Evolutionary conservation across 140 eudicot species (phyloP), one percentile per base, ranked within the genome.

Genomic region (Stevia rebaudiana): DNA sequence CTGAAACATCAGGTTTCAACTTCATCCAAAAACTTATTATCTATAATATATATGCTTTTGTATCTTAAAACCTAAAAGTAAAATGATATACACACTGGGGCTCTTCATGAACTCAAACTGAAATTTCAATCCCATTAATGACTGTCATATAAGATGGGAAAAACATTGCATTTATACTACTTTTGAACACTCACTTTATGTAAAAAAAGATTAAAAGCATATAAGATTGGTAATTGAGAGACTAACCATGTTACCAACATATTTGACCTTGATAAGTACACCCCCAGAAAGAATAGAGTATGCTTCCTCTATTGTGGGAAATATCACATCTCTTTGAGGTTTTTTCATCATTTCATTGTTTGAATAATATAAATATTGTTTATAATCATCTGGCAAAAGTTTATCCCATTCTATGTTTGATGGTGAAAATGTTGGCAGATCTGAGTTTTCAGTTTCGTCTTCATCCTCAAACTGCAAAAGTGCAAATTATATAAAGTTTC

Each of bases 261-360:
- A 3, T 0, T 30, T 18, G 36, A 16, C 5, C 12, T 64, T 18
- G 19, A 64, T 47, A 25, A 10, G 70, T 11, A 64, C 12, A 10
- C 70, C 70, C 18, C 0, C 30, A 0, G 70, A 46, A 11, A 64
- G 59, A 47, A 64, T 47, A 30, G 18, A 46, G 31, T 42, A 64
- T 30, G 70, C 70, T 12, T 28, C 70, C 30, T 48, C 57, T 47
- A 46, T 47, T 25, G 57, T 64, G 8, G 16, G 46, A 5, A 13
- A n/a, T 8, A 25, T 47, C 46, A 10, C 39, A 35, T 46, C 37
- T 5, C 2, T 11, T 28, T 10, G 28, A 16, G 22, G 44, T 11
- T 1, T 35, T 33, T 35, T 33, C 65, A 36, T 40, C 33, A 58
- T 58, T 15, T 18, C n/a, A 16, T 36, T 58, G 10, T 39, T 21